phyloP scores from a whole-genome alignment of 2,329 filamentous ascomycete species.

The Penicillium sp. region DNA sequence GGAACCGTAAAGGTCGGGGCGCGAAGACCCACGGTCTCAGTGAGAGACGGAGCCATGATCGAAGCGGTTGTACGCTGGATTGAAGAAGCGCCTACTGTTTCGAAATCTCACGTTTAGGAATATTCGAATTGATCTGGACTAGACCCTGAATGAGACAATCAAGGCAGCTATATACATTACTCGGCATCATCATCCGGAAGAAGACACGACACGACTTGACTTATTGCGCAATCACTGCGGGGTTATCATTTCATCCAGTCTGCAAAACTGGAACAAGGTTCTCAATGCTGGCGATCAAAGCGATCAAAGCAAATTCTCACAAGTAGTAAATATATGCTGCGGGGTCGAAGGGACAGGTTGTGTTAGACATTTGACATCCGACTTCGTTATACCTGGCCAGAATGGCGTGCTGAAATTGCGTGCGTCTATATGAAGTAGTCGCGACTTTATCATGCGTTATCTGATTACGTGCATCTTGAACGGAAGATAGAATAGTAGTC shows the following conservation, averaged over 20 bases:
- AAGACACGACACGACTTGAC: neutral
- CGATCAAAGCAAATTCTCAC: neutral
- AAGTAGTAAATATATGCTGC: neutral
- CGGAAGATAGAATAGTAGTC: neutral
- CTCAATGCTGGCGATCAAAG: neutral
- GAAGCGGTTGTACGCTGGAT: neutral
- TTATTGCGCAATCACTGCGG: conserved; percentile 18
- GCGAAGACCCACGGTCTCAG: conserved; percentile 31
- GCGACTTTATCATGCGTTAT: neutral
- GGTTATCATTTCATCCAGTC: conserved; percentile 5
- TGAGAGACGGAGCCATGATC: conserved; percentile 39
- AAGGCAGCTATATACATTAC: conserved; percentile 8
- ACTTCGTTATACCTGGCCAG: conserved; percentile 1
- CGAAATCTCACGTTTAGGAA: too few species aligned
- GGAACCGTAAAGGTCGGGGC: conserved; percentile 20
- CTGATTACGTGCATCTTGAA: neutral
- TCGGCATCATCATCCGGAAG: conserved; percentile 6
- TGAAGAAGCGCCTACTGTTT: neutral
- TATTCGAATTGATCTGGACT: neutral
- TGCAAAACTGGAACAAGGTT: neutral
- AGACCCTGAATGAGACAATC: neutral
- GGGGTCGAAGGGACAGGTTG: conserved; percentile 8
- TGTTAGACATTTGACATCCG: neutral
- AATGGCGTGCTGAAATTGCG: conserved; percentile 17
- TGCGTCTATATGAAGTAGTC: neutral